Percentiles rank a stretch among this genome's conserved stretches.
Evolutionary conservation across 352 stramenopile genomes (phyloP).

Genomic region (Phytophthora syringae): DNA sequence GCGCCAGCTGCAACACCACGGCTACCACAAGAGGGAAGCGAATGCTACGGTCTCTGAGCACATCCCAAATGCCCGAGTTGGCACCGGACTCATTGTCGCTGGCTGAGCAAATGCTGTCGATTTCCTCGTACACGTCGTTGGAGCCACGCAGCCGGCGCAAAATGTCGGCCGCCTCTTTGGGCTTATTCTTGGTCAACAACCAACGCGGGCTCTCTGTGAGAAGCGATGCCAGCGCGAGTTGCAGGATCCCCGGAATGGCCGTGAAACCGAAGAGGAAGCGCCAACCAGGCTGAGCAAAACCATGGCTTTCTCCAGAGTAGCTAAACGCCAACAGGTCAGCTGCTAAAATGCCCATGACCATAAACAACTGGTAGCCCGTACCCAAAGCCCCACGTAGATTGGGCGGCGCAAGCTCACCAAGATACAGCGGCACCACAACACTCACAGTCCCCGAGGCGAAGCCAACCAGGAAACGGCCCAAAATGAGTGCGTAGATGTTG

Average conservation of each 20-base stretch:
- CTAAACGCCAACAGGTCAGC: slow-evolving; percentile 62
- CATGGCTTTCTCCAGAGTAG: slow-evolving; percentile 63
- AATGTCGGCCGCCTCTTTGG: slow-evolving; percentile 78
- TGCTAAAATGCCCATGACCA: slow-evolving; percentile 72
- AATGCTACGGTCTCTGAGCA: slow-evolving; percentile 65
- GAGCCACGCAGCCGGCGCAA: slow-evolving; percentile 67
- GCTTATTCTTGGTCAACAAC: slow-evolving; percentile 74
- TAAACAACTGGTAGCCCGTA: slow-evolving; percentile 78
- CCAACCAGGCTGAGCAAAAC: slow-evolving; percentile 65
- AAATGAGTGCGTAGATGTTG: slow-evolving; percentile 78
- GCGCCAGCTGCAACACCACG: slow-evolving; percentile 66
- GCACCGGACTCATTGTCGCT: slow-evolving; percentile 79
- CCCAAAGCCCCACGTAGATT: slow-evolving; percentile 77
- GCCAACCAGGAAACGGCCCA: slow-evolving; percentile 71
- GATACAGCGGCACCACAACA: slow-evolving; percentile 76
- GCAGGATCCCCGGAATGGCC: slow-evolving; percentile 64
- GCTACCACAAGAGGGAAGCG: slow-evolving; percentile 69
- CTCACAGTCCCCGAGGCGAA: slow-evolving; percentile 74
- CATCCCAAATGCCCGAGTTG: slow-evolving; percentile 67
- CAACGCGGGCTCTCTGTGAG: slow-evolving; percentile 75
- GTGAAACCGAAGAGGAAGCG: slow-evolving; percentile 76
- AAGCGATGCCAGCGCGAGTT: slow-evolving; percentile 65
- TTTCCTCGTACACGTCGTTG: slow-evolving; percentile 82
- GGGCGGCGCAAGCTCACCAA: slow-evolving; percentile 71
- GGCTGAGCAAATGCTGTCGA: slow-evolving; percentile 82